Evolutionary conservation across 306 rosid species (phyloP), one percentile per base, ranked within the genome.

Genomic region (Acmispon strigosus): DNA sequence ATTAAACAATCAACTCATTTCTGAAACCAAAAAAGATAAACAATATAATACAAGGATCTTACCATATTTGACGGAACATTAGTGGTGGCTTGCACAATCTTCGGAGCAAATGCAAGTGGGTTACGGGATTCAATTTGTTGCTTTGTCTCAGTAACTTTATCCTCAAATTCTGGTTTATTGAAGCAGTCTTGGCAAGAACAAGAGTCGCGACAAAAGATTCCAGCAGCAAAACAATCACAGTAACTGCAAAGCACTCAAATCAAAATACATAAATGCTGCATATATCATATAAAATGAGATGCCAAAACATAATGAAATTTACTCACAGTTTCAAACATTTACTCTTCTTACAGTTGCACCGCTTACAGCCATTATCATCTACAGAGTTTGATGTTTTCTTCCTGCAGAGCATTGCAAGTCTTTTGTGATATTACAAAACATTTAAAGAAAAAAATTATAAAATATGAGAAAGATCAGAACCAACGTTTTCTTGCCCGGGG

Each of bases 251-350:
- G 10, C 27, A 19, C 47, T 57, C 68, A 47, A 60, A 57, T 65
- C 43, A 59, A 70, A 52, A 54, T 22, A 74, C 42, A 58, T 37
- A 17, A 16, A 47, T 53, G 32, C 8, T 18, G 47, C 65, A 8
- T 7, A 13, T 34, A 57, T 3, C 57, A 76, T 13, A 29, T 44
- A 29, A 71, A 27, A 67, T 43, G 37, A 42, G 3, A 61, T 24
- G n/a, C 58, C 14, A 63, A 20, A 50, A 52, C 45, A 54, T 16
- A 57, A 17, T 27, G 66, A 66, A 27, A 32, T 57, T 54, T 55
- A 74, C 97, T 80, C 73, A 91, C 97, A 91, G 91, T 80, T 91
- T 88, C 83, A 91, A 62, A 81, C 97, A 91, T 77, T 80, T 80
- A 67, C 78, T 80, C 82, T 80, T 91, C 80, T 48, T 85, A 71